Percentiles rank a stretch among this genome's conserved stretches.
phyloP scores from a whole-genome alignment of 805 yeast genomes.

The Pichia membranifaciens region DNA sequence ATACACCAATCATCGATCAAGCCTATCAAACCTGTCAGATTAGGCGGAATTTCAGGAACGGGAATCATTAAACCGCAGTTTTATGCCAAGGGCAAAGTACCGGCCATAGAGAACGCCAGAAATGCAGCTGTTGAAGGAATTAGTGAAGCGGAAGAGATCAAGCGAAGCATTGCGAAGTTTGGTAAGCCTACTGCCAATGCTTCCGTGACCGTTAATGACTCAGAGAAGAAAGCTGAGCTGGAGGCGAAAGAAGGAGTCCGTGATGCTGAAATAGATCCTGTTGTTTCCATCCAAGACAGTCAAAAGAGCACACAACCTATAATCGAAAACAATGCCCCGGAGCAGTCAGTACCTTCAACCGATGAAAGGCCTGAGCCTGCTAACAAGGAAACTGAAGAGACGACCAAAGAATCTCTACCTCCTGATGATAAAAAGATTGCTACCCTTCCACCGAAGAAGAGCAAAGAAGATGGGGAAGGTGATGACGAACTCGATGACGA shows the following conservation, averaged over 20 bases:
- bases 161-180: slow-evolving; percentile 6
- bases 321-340: neutral
- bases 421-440: no score
- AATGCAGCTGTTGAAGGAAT: neutral
- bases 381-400: slow-evolving; percentile 1
- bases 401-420: neutral
- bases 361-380: neutral
- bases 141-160: slow-evolving; percentile 1
- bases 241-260: neutral
- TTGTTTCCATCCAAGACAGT: neutral
- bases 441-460: no score
- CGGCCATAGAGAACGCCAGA: neutral
- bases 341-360: neutral
- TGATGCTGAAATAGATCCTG: neutral
- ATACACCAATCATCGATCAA: slow-evolving; percentile 13
- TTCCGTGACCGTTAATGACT: neutral
- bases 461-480: neutral
- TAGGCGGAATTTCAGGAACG: neutral
- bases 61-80: slow-evolving; percentile 23
- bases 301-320: neutral
- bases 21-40: neutral
- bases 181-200: slow-evolving; percentile 4
- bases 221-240: neutral
- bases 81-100: slow-evolving; percentile 18
- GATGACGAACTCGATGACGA: slow-evolving; percentile 7